Base-by-base conservation (phyloP, 257 asterid genomes). In the Gentiana dahurica region DNA sequence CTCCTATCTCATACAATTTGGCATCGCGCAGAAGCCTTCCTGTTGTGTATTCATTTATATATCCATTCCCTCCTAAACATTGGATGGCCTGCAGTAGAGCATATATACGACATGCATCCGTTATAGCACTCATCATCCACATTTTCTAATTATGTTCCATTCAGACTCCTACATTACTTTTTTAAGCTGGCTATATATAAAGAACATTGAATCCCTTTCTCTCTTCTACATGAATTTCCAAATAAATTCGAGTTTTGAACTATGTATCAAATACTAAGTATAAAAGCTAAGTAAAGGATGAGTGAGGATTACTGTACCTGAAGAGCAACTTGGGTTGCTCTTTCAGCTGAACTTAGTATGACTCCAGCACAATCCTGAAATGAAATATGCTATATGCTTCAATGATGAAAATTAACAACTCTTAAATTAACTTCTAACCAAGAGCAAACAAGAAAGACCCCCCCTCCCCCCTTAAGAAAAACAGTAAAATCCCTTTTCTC, bases 301-400 rank as follows among this genome's bases (percentile, higher is more conserved):
- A 41, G 10, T 54, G 3, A 7, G 24, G 47, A 53, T 4, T 39
- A n/a, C 11, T 65, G 54, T 68, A 92, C 99, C 97, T 92, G 91
- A 68, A 92, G 99, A 71, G 99, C 97, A 71, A 85, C 99, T 81
- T 88, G 97, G 68, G 99, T 92, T 58, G 95, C 97, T 77, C 91
- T 73, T 79, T 92, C 99, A 35, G 97, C 99, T 51, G 97, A 87
- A 58, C 72, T 66, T 11, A 92, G 97, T 67, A 92, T 88, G 53
- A 80, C 95, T 38, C 97, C 99, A 53, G 99, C 97, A 69, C 99
- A 92, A 62, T 92, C 97, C 98, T 92, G 80, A 46, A 45, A 76
- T 3, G 3, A 56, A 33, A 60, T 67, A 54, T 36, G 9, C 53
- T 39, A 8, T 13, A 45, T 13, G 51, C 55, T 11, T 34, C 49